phyloP scores from a whole-genome alignment of 73 alveolate species.

The Paramecium biaurelia region DNA sequence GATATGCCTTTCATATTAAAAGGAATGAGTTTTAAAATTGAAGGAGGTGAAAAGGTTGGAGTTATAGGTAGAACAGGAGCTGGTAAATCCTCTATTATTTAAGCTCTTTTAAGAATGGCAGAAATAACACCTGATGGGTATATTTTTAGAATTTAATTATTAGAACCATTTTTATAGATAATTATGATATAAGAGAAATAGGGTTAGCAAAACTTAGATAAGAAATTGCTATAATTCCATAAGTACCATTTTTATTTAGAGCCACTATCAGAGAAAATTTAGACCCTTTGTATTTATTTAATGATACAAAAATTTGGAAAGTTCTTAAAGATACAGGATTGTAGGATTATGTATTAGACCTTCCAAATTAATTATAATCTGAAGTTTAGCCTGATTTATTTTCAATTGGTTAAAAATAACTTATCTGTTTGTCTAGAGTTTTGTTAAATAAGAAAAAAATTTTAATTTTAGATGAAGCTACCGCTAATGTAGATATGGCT shows the following conservation, averaged over 20 bases:
- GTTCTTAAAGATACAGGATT: constrained; percentile 80
- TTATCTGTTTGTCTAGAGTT: constrained; percentile 77
- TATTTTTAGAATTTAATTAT: not conserved
- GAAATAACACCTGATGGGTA: constrained; percentile 74
- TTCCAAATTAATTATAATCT: constrained; percentile 73
- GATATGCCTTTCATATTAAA: constrained; percentile 65
- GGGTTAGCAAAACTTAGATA: constrained; percentile 73
- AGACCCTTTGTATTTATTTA: constrained; percentile 74
- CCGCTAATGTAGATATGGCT: constrained; percentile 77
- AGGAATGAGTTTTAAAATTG: constrained; percentile 61
- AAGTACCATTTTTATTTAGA: constrained; percentile 81
- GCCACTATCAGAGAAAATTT: constrained; percentile 79
- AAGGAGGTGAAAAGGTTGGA: constrained; percentile 72
- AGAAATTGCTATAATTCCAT: constrained; percentile 75
- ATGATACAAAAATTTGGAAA: constrained; percentile 61
- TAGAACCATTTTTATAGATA: constrained; percentile 71
- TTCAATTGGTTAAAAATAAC: constrained; percentile 77
- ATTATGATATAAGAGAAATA: constrained; percentile 72
- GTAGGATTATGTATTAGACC: constrained; percentile 67
- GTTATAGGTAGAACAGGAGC: constrained; percentile 90
- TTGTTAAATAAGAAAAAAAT: constrained; percentile 72
- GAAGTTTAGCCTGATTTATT: constrained; percentile 71
- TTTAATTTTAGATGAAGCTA: constrained; percentile 83
- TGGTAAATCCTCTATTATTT: constrained; percentile 80
- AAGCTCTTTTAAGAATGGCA: constrained; percentile 81